Percentiles rank a stretch among this genome's conserved stretches.
These are phyloP conservation scores for Udeniomyces megalosporus DNA, from an alignment of 768 basidiomycete species.

Conservation along the genomic window DNA sequence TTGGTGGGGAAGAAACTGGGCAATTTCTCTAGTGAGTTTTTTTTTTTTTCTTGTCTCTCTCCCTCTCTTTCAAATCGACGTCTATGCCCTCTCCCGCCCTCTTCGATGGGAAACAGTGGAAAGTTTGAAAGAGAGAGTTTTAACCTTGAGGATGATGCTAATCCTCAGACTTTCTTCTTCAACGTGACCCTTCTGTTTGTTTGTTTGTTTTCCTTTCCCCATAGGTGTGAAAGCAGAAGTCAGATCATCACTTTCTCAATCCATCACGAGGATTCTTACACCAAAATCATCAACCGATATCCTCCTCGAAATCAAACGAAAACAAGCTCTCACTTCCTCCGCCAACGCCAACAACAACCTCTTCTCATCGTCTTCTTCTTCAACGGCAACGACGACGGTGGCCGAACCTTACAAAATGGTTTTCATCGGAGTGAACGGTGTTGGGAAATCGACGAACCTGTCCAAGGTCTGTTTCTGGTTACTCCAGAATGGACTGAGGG, in stretches of 20 bases:
- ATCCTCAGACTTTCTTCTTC: not conserved
- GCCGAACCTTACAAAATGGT: constrained; percentile 71
- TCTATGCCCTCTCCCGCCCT: not conserved
- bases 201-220: not conserved
- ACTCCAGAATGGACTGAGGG: constrained; percentile 80
- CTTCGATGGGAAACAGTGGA: not conserved
- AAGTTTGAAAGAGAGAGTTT: no score
- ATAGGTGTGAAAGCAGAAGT: constrained; percentile 73
- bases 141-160: no score
- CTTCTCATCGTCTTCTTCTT: constrained; percentile 37
- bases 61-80: not conserved
- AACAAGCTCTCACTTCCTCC: constrained; percentile 38
- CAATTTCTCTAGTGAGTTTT: constrained; percentile 61
- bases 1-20: constrained; percentile 82
- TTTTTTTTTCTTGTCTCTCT: not conserved
- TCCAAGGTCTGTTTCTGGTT: constrained; percentile 99
- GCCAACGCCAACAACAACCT: constrained; percentile 32
- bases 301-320: constrained; percentile 69
- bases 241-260: constrained; percentile 60
- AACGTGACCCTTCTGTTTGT: not conserved
- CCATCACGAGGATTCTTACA: constrained; percentile 82
- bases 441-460: constrained; percentile 95
- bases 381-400: constrained; percentile 40
- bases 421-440: constrained; percentile 97
- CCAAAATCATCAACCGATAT: constrained; percentile 97